These are phyloP conservation scores for Fragilariopsis cylindrus DNA, from an alignment of 108 stramenopile species.

Conservation along the genomic window DNA sequence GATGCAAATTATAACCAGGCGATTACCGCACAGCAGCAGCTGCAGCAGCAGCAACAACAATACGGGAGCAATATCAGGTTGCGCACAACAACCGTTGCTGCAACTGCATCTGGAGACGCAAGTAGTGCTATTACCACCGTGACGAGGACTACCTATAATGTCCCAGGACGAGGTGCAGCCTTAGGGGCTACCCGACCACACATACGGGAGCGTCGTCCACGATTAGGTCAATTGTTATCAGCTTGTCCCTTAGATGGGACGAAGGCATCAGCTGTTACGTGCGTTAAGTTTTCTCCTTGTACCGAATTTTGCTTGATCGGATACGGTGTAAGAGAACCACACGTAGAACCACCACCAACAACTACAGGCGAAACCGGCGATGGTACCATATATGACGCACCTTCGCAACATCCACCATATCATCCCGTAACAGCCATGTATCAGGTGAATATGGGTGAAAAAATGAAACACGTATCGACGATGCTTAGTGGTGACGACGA, in stretches of 20 bases:
- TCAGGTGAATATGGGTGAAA: slow-evolving; percentile 48
- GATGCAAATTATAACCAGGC: not conserved
- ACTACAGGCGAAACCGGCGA: slow-evolving; percentile 24
- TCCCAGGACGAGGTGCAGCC: not conserved
- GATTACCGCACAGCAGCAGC: not conserved
- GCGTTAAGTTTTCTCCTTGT: slow-evolving; percentile 92
- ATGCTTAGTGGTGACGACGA: slow-evolving; percentile 86
- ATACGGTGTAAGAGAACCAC: slow-evolving; percentile 83
- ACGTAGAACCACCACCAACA: slow-evolving; percentile 15
- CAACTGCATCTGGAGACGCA: not conserved
- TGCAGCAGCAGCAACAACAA: not conserved
- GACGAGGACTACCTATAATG: not conserved
- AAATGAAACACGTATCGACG: slow-evolving; percentile 78
- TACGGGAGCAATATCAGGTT: not conserved
- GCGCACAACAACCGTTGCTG: not conserved
- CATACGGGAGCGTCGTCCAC: slow-evolving; percentile 35
- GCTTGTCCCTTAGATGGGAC: slow-evolving; percentile 79
- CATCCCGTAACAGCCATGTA: slow-evolving; percentile 87
- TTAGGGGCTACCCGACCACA: slow-evolving; percentile 46
- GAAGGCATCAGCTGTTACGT: slow-evolving; percentile 87
- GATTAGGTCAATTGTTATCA: slow-evolving; percentile 71
- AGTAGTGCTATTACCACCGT: not conserved
- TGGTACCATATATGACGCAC: not conserved
- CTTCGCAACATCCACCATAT: slow-evolving; percentile 19
- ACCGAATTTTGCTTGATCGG: slow-evolving; percentile 92